Evolutionary conservation across 129 eudicot genomes (phyloP).

Genomic region (Flaveria robusta): DNA sequence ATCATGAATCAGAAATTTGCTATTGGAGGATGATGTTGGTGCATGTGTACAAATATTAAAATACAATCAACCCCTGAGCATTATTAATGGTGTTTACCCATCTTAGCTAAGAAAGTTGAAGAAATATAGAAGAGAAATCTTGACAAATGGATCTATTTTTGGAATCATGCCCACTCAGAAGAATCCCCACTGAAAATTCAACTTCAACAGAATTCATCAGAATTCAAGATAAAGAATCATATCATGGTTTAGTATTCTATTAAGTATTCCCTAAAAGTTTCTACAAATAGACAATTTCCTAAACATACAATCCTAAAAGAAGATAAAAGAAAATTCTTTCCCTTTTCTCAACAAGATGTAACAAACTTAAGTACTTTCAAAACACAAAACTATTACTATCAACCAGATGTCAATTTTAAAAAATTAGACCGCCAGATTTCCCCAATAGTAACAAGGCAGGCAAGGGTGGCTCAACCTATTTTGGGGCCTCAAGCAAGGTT

Average conservation of each 20-base stretch:
- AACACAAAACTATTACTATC: not conserved
- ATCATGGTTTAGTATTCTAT: not conserved
- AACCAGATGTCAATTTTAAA: too few species aligned
- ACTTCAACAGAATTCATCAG: not conserved
- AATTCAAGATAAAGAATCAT: not conserved
- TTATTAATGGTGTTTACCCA: not conserved
- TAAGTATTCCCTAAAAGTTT: not conserved
- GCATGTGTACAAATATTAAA: not conserved
- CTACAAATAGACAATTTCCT: not conserved
- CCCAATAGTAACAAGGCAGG: not conserved
- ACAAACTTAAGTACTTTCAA: not conserved
- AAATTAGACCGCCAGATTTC: not conserved
- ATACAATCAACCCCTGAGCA: not conserved
- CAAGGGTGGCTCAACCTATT: too few species aligned
- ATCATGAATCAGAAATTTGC: not conserved
- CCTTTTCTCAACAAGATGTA: not conserved
- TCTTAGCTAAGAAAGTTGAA: not conserved
- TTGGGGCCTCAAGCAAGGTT: not conserved
- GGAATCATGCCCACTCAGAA: not conserved
- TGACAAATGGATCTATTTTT: not conserved
- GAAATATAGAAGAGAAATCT: not conserved
- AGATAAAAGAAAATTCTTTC: not conserved
- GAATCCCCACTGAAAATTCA: conserved; percentile 2
- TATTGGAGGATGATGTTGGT: conserved; percentile 2
- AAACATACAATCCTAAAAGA: not conserved